phyloP scores from a whole-genome alignment of 768 basidiomycete species.

The Trametes elegans region DNA sequence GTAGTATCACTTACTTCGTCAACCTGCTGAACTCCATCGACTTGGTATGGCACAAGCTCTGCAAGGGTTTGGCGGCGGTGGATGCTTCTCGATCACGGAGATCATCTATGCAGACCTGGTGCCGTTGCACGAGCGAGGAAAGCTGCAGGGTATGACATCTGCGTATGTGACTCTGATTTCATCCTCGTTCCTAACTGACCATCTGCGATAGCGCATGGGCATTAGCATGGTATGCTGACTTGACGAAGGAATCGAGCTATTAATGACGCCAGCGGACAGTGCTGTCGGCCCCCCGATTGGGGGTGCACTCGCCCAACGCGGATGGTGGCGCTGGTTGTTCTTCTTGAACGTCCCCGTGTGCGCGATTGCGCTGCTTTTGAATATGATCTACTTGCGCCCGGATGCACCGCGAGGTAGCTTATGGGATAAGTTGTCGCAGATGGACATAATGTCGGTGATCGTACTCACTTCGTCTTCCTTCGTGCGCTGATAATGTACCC shows the following conservation, averaged over 20 bases:
- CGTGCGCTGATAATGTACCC: not conserved
- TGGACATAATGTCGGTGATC: slow-evolving; percentile 37
- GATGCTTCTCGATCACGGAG: slow-evolving; percentile 18
- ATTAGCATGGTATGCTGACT: not conserved
- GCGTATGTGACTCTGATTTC: not conserved
- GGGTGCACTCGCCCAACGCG: slow-evolving; percentile 21
- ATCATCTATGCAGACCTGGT: slow-evolving; percentile 28
- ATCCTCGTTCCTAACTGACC: not conserved
- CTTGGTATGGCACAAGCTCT: too few relatives aligned
- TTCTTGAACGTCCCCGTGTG: slow-evolving; percentile 18
- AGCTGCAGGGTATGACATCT: slow-evolving; percentile 5
- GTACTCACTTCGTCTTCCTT: too few relatives aligned
- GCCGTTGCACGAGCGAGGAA: slow-evolving; percentile 34
- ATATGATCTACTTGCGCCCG: not conserved
- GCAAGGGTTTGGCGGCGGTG: slow-evolving; percentile 27
- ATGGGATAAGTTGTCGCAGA: slow-evolving; percentile 27
- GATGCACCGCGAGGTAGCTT: slow-evolving; percentile 27
- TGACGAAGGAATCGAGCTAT: too few relatives aligned
- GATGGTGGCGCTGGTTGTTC: slow-evolving; percentile 18
- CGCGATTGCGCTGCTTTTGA: slow-evolving; percentile 6
- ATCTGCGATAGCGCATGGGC: slow-evolving; percentile 3
- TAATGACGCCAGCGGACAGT: slow-evolving; percentile 1
- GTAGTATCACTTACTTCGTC: not conserved
- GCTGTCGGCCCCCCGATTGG: slow-evolving; percentile 31
- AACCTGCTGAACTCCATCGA: too few relatives aligned